A percentile compares a stretch with the other conserved stretches of the same genome.
Conservation (phyloP, 2,329 filamentous ascomycete genomes). For the Pyrenophora teres region DNA sequence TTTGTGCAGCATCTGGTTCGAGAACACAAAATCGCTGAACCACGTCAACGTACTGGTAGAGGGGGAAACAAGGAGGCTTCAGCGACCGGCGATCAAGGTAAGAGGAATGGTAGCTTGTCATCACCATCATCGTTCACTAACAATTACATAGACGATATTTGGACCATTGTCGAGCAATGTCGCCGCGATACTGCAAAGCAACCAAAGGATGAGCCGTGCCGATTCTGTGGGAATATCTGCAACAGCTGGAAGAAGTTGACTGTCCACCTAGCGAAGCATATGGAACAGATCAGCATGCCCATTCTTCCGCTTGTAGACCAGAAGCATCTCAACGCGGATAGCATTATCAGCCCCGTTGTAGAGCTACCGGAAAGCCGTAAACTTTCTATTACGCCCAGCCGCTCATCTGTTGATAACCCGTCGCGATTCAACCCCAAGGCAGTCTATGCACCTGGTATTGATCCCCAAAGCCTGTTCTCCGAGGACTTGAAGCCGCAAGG, state of each 20-base stretch:
- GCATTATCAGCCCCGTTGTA: conserved; percentile 46
- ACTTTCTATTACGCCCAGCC: conserved; percentile 33
- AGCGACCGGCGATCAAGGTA: conserved; percentile 34
- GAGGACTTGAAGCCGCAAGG: conserved; percentile 26
- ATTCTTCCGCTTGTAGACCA: conserved; percentile 60
- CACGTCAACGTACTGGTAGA: conserved; percentile 70
- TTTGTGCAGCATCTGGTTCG: conserved; percentile 91
- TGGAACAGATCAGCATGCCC: conserved; percentile 88
- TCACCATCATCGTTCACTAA: conserved; percentile 15
- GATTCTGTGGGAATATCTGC: conserved; percentile 82
- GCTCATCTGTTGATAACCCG: conserved; percentile 39
- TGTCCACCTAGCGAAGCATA: conserved; percentile 90
- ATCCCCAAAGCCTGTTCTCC: conserved; percentile 35
- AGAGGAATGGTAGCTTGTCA: neutral
- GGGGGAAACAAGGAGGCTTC: conserved; percentile 46
- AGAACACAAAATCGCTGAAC: conserved; percentile 85
- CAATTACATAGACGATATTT: conserved; percentile 63
- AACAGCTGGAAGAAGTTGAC: conserved; percentile 90
- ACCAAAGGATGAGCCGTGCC: conserved; percentile 78
- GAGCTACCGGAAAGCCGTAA: conserved; percentile 44
- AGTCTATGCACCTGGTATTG: conserved; percentile 40
- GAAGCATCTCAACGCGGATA: conserved; percentile 45
- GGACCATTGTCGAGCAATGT: conserved; percentile 78
- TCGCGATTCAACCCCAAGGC: conserved; percentile 38
- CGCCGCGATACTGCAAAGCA: conserved; percentile 68